Percentiles rank a stretch among this genome's conserved stretches.
Evolutionary conservation across 2,329 filamentous ascomycete species (phyloP).

Genomic region (Cryphonectria japonica): DNA sequence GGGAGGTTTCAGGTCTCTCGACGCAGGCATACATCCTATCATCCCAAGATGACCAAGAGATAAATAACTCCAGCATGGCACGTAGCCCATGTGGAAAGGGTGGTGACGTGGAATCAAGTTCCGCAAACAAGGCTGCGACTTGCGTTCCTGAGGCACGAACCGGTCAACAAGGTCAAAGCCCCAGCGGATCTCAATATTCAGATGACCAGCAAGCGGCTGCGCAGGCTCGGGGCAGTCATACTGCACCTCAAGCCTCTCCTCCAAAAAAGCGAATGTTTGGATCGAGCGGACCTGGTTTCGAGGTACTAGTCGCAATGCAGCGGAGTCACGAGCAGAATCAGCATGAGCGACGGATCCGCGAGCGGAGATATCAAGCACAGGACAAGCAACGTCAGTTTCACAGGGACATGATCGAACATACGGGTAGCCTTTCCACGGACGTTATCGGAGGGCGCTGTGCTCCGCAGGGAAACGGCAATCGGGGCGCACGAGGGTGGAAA

Average conservation of each 20-base stretch:
- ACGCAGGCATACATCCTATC: constrained; percentile 53
- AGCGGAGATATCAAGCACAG: constrained; percentile 20
- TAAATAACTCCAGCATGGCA: constrained; percentile 37
- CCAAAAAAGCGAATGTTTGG: constrained; percentile 42
- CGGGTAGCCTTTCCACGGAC: not conserved
- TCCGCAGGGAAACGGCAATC: not conserved
- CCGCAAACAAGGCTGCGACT: not conserved
- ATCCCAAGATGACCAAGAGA: constrained; percentile 51
- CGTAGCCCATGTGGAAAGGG: not conserved
- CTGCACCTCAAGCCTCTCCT: constrained; percentile 17
- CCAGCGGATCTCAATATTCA: not conserved
- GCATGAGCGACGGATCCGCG: constrained; percentile 23
- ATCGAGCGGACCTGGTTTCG: constrained; percentile 35
- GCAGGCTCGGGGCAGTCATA: not conserved
- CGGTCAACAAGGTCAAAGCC: not conserved
- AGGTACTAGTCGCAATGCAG: constrained; percentile 37
- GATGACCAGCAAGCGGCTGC: not conserved
- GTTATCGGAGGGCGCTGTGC: not conserved
- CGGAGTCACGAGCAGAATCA: constrained; percentile 38
- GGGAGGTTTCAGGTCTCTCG: constrained; percentile 42
- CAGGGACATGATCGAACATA: not conserved
- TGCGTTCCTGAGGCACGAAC: not conserved
- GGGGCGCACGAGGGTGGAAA: not conserved
- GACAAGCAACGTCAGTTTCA: not conserved
- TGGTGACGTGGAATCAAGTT: not conserved